Evolutionary conservation across 495 filamentous ascomycete species (phyloP).

Genomic region (Neurospora sp.): DNA sequence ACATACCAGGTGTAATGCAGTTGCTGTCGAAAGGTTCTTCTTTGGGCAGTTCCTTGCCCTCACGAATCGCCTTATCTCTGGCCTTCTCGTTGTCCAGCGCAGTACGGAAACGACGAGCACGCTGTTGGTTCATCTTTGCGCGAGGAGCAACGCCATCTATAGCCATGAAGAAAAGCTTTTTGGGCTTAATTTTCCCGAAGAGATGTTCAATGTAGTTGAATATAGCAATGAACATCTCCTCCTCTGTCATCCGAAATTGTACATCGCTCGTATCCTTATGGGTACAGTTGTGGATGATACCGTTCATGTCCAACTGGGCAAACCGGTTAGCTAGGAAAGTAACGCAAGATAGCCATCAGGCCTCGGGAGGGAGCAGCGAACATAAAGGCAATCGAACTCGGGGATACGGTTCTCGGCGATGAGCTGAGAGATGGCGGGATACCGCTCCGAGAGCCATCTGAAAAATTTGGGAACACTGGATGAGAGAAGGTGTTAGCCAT

Average conservation of each 20-base stretch:
- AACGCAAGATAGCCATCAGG: background rate
- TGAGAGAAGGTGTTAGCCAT: slow-evolving; percentile 7
- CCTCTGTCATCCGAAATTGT: slow-evolving; percentile 87
- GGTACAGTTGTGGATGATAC: slow-evolving; percentile 99
- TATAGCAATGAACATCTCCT: slow-evolving; percentile 98
- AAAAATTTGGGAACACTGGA: slow-evolving; percentile 93
- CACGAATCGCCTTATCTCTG: slow-evolving; percentile 76
- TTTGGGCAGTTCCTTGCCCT: slow-evolving; percentile 87
- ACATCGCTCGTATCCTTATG: slow-evolving; percentile 89
- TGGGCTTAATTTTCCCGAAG: slow-evolving; percentile 96
- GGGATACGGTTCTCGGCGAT: slow-evolving; percentile 99
- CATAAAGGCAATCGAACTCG: slow-evolving; percentile 96
- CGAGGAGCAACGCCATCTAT: slow-evolving; percentile 96
- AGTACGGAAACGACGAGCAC: slow-evolving; percentile 88
- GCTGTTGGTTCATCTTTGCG: slow-evolving; percentile 99
- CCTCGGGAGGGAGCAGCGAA: slow-evolving; percentile 26
- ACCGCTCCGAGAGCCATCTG: slow-evolving; percentile 96
- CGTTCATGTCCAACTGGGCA: slow-evolving; percentile 87
- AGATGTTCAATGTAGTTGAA: slow-evolving; percentile 99
- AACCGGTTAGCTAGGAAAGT: slow-evolving; percentile 13
- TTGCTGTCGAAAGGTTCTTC: slow-evolving; percentile 98
- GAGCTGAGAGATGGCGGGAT: slow-evolving; percentile 96
- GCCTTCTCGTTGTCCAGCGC: slow-evolving; percentile 84
- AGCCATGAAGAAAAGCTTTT: slow-evolving; percentile 98
- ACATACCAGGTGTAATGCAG: slow-evolving; percentile 81